Conservation (phyloP, 805 yeast species). For the Kluyveromyces nonfermentans region DNA sequence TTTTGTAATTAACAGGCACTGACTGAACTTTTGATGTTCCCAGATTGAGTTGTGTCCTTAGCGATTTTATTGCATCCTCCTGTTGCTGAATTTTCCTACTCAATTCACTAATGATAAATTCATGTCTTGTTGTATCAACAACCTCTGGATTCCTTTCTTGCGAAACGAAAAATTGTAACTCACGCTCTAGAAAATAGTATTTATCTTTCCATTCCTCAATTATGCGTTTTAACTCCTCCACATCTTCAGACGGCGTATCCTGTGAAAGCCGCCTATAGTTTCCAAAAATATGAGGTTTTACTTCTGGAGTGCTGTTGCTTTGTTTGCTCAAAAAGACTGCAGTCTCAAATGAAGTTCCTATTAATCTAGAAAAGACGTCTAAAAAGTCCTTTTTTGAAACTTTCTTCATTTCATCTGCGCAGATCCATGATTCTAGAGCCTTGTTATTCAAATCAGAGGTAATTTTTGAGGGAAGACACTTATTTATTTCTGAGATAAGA, state of each 20-base stretch:
- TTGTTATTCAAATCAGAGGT: background rate
- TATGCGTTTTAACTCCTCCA: slow-evolving; percentile 6
- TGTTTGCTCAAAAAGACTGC: slow-evolving; percentile 15
- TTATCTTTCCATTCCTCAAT: slow-evolving; percentile 18
- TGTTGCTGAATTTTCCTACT: slow-evolving; percentile 24
- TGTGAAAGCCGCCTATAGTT: background rate
- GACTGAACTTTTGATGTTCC: background rate
- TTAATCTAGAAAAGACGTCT: slow-evolving; percentile 23
- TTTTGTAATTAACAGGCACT: background rate
- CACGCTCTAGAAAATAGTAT: slow-evolving; percentile 20
- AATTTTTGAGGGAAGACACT: background rate
- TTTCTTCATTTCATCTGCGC: slow-evolving; percentile 8
- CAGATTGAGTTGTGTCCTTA: slow-evolving; percentile 14
- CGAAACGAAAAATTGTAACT: slow-evolving; percentile 20
- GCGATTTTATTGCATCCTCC: slow-evolving; percentile 14
- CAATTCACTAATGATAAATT: slow-evolving; percentile 23
- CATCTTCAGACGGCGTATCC: background rate
- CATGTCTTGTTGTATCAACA: slow-evolving; percentile 14
- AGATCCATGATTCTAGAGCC: slow-evolving; percentile 3
- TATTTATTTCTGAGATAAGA: slow-evolving; percentile 13
- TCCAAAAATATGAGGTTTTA: slow-evolving; percentile 3
- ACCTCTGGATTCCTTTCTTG: slow-evolving; percentile 5
- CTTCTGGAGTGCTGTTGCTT: slow-evolving; percentile 9
- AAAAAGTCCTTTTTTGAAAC: slow-evolving; percentile 28
- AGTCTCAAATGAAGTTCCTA: slow-evolving; percentile 26